Percentiles rank a stretch among this genome's conserved stretches.
phyloP scores from a whole-genome alignment of 257 asterid genomes.

The Ocimum tenuiflorum region DNA sequence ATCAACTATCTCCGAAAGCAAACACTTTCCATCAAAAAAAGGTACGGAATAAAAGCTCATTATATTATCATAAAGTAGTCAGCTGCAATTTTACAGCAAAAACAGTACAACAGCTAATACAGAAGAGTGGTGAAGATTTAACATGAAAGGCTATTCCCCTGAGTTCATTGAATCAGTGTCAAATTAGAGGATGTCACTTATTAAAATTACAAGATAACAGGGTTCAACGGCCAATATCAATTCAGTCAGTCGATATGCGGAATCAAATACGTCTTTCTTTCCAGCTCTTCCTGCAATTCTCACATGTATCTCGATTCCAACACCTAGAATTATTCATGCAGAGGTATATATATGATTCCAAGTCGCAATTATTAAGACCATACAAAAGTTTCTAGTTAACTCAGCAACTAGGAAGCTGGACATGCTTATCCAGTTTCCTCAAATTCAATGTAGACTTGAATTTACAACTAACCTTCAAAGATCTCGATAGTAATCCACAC shows the following conservation, averaged over 20 bases:
- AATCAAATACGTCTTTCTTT: neutral
- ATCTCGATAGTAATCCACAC: neutral
- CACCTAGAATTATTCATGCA: too few species aligned
- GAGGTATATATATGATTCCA: too few species aligned
- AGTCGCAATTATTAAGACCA: neutral
- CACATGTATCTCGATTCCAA: neutral
- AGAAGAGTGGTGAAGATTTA: neutral
- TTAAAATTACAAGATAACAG: constrained; percentile 16
- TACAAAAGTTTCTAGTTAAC: constrained; percentile 13
- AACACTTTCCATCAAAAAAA: too few species aligned
- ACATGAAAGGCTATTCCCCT: neutral
- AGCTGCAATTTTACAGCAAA: constrained; percentile 5
- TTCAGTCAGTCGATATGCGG: constrained; percentile 12
- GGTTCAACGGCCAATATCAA: neutral
- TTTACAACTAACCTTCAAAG: neutral
- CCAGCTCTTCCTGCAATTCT: constrained; percentile 12
- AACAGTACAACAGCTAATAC: neutral
- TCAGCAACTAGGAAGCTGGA: neutral
- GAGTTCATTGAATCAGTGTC: too few species aligned
- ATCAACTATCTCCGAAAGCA: too few species aligned
- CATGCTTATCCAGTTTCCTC: neutral
- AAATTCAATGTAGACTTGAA: neutral
- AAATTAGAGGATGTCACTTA: neutral
- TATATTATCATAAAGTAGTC: too few species aligned
- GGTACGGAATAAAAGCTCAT: too few species aligned